Evolutionary conservation across 108 stramenopile genomes (phyloP), one percentile per base, ranked within the genome.

Genomic region (Mediolabrus comicus): DNA sequence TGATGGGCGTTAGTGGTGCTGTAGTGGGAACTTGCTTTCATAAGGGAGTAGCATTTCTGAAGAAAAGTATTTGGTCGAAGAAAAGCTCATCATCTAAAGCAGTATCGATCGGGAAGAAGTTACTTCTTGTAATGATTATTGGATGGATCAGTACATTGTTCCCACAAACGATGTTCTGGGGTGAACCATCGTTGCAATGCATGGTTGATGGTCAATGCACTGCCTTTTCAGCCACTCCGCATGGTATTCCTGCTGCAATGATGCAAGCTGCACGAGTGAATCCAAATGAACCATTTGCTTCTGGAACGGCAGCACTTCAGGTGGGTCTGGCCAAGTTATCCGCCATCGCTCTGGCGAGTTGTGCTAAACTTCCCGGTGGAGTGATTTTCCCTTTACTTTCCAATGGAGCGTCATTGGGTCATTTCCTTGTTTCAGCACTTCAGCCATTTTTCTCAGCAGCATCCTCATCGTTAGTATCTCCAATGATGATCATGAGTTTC

Each of bases 271-370:
- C 82, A 2, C 52, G 36, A 29, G 84, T 87, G 2, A 54, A 85
- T 38, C 83, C 86, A 26, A 71, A 75, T 39, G 2, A 67, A 9
- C 86, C 86, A 13, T 81, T 83, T 30, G 39, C 46, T 5, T 69
- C 70, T 13, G 66, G 83, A 17, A 43, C 38, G 10, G 75, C 67
- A 11, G 85, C 87, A 4, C 28, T 68, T 11, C 83, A 83, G 53
- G 79, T 88, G 4, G 87, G 83, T 11, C 9, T 77, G 34, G 87
- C 87, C 26, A 88, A 88, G 57, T 77, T 86, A 26, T 27, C 76
- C 1, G 75, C 87, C n/a, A 85, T 88, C 29, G 62, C 72, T 26
- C 41, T 88, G 19, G 87, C 87, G 13, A 69, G 67, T 16, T 62
- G 70, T 0, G 80, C 43, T 13, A 71, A 38, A 31, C 72, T 62